Percentiles rank a stretch among this genome's conserved stretches.
phyloP scores from a whole-genome alignment of 306 rosid species.

The Inga laurina region DNA sequence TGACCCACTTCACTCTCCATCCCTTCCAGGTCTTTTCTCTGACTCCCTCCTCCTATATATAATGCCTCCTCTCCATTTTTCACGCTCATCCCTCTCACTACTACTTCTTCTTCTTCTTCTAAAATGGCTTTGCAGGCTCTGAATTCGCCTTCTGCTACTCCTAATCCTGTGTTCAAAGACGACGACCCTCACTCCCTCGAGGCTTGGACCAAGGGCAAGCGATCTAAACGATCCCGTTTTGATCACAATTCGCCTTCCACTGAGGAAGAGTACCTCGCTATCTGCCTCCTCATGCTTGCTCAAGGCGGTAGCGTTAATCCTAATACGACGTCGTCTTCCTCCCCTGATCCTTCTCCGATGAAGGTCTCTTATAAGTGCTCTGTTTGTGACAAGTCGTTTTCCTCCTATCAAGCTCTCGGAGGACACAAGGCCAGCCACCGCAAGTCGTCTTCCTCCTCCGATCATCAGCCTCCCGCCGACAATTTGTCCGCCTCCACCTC shows the following conservation, averaged over 20 bases:
- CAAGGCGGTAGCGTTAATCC: slow-evolving; percentile 44
- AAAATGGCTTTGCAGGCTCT: slow-evolving; percentile 79
- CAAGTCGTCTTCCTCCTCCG: slow-evolving; percentile 34
- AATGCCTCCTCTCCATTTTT: not conserved
- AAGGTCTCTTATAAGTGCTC: slow-evolving; percentile 58
- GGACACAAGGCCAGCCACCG: slow-evolving; percentile 99
- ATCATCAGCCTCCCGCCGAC: not conserved
- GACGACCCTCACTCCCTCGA: slow-evolving; percentile 43
- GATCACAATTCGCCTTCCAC: slow-evolving; percentile 42
- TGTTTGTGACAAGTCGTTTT: slow-evolving; percentile 70
- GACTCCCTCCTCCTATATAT: not conserved
- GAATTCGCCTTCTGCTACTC: slow-evolving; percentile 59
- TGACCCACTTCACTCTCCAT: slow-evolving; percentile 75
- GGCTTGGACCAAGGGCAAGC: slow-evolving; percentile 73
- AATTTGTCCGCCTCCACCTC: slow-evolving; percentile 24
- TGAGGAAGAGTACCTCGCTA: slow-evolving; percentile 91
- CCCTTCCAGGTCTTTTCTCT: slow-evolving; percentile 21
- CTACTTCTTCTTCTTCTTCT: not conserved
- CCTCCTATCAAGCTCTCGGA: slow-evolving; percentile 90
- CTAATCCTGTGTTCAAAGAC: not conserved
- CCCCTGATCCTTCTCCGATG: slow-evolving; percentile 12
- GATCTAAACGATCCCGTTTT: slow-evolving; percentile 61
- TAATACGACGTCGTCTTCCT: not conserved
- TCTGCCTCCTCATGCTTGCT: slow-evolving; percentile 95
- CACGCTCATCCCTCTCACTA: not conserved